Evolutionary conservation across 257 asterid species (phyloP), one percentile per base, ranked within the genome.

Genomic region (Asclepias syriaca): DNA sequence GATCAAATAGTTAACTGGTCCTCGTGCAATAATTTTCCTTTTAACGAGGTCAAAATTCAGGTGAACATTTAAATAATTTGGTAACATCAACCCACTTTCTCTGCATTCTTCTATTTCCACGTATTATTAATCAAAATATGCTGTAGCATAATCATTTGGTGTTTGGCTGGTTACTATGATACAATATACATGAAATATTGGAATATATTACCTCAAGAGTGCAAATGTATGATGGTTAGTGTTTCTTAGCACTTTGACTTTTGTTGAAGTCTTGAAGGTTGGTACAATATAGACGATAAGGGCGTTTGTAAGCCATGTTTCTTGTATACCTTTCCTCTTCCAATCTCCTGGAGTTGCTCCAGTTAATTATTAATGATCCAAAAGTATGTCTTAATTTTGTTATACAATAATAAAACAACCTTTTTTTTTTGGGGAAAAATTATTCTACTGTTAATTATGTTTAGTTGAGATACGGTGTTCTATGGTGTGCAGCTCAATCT

Each of bases 401-500:
- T 12, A 53, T 53, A 45, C 12, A 7, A 2, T 6, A 66, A 46
- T 59, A 66, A 66, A 55, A 11, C 37, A 4, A 10, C 10, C 49
- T 24, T 22, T 37, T 49, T 29, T 18, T 14, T 48, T 48, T 22
- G 48, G 48, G 48, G 10, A 43, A 43, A 6, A 24, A 24, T 24
- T 6, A 43, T 8, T 12, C 15, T 21, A 21, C 51, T 16, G 21
- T 48, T 72, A 11, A 22, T 14, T 14, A 45, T 63, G 50, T 61
- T 49, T 57, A 29, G 27, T 0, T 2, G 22, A 32, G 37, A n/a
- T 46, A 39, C 11, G 57, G 39, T 16, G 2, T 61, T 63, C 39
- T 8, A 27, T 55, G 72, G 58, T 66, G 15, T 81, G 87, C 92
- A 90, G 93, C 84, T 90, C 95, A 15, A 75, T 90, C 37, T 90